A percentile compares a stretch with the other conserved stretches of the same genome.
phyloP scores from a whole-genome alignment of 257 asterid genomes.

The Craterostigma plantagineum region DNA sequence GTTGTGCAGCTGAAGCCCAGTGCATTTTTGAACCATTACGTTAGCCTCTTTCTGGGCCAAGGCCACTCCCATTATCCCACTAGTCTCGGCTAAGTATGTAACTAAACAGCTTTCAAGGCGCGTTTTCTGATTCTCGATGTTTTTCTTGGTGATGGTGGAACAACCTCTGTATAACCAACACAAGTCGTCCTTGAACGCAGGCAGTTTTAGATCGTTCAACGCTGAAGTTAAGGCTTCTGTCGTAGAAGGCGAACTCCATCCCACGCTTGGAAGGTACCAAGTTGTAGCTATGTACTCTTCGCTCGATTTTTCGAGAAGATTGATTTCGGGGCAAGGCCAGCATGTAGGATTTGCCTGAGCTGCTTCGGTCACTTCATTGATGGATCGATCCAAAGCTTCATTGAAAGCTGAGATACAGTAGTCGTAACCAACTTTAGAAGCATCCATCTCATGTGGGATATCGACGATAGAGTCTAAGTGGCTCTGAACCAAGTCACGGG shows the following conservation, averaged over 20 bases:
- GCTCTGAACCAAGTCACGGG: conserved; percentile 59
- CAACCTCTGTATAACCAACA: conserved; percentile 50
- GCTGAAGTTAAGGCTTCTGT: conserved; percentile 22
- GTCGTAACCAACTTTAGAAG: conserved; percentile 29
- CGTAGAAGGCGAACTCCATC: conserved; percentile 58
- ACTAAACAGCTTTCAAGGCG: conserved; percentile 35
- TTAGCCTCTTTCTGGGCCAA: conserved; percentile 45
- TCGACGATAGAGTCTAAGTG: conserved; percentile 37
- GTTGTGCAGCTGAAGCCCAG: conserved; percentile 38
- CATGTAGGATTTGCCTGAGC: conserved; percentile 42
- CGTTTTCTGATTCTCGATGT: conserved; percentile 25
- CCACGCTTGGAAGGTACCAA: conserved; percentile 45
- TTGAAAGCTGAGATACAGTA: conserved; percentile 55
- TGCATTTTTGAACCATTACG: conserved; percentile 38
- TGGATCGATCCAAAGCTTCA: conserved; percentile 43
- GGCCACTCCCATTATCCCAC: conserved; percentile 34
- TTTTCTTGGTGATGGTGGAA: conserved; percentile 10
- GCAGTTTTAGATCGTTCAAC: conserved; percentile 33
- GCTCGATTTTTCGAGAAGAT: conserved; percentile 29
- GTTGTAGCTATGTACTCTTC: conserved; percentile 25
- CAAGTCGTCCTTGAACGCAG: conserved; percentile 32
- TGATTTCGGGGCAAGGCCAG: conserved; percentile 94
- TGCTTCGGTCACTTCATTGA: conserved; percentile 34
- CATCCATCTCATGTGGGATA: conserved; percentile 18
- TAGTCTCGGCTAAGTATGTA: conserved; percentile 32